Percentiles rank a stretch among this genome's conserved stretches.
Evolutionary conservation across 345 rosid species (phyloP).

Genomic region (Leavenworthia alabamica): DNA sequence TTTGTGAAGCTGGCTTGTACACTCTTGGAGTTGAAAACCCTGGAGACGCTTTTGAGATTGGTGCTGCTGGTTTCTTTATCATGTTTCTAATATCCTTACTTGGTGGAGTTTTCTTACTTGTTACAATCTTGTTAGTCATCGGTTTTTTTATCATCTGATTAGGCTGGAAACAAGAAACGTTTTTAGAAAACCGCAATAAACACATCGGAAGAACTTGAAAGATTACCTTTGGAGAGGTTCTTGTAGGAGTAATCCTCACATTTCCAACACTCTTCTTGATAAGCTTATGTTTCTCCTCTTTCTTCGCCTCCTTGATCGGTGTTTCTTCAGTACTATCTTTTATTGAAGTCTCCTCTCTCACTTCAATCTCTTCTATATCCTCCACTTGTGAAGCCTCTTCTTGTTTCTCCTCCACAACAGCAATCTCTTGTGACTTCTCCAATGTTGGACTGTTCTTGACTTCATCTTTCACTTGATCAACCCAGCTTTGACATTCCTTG

Average conservation of each 20-base stretch:
- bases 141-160: slow-evolving; percentile 30
- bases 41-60: slow-evolving; percentile 32
- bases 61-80: slow-evolving; percentile 23
- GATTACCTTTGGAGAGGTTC: slow-evolving; percentile 55
- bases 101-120: slow-evolving; percentile 11
- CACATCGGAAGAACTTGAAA: too few relatives aligned
- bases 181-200: too few relatives aligned
- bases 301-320: slow-evolving; percentile 17
- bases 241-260: slow-evolving; percentile 25
- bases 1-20: slow-evolving; percentile 40
- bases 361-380: slow-evolving; percentile 21
- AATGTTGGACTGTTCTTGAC: too few relatives aligned
- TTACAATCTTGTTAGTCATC: background rate
- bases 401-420: too few relatives aligned
- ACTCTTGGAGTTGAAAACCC: slow-evolving; percentile 39
- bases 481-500: slow-evolving; percentile 31
- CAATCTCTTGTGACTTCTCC: too few relatives aligned
- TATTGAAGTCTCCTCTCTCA: slow-evolving; percentile 15
- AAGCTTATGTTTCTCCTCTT: slow-evolving; percentile 21
- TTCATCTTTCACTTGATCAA: too few relatives aligned
- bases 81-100: slow-evolving; percentile 16
- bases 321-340: slow-evolving; percentile 9
- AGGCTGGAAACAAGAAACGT: slow-evolving; percentile 39
- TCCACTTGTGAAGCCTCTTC: background rate
- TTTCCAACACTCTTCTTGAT: slow-evolving; percentile 25